Evolutionary conservation across 2,329 filamentous ascomycete genomes (phyloP), one percentile per base, ranked within the genome.

Genomic region (Aureobasidium vineae): DNA sequence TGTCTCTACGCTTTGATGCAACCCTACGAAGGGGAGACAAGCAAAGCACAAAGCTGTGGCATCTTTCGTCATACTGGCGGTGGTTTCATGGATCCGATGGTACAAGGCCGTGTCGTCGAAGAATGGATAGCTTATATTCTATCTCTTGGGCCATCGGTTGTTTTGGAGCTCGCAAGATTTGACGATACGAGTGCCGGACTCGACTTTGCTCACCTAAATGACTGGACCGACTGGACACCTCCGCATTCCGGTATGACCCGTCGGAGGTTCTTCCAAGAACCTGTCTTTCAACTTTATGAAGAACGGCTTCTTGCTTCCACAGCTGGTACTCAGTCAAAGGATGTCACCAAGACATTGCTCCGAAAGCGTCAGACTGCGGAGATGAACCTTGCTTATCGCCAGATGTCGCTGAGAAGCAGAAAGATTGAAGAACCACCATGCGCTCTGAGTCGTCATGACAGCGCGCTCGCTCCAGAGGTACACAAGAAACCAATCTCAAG

Each of bases 111-210:
- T 23, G 77, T 84, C 71, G 79, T 88, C 26, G 84, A 87, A 71
- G 85, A 87, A 73, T 89, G 86, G 86, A 84, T 82, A 21, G 80
- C 81, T 63, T 85, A 86, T 71, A 76, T 88, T 33, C 77, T 87
- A 40, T 86, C 85, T 0, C 79, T 87, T 19, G 86, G 86, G 6
- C 84, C 84, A 11, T 80, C 81, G 8, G 81, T 82, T 1, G 78
- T 88, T 13, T 76, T 88, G 16, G 79, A 81, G 8, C 79, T 88
- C 67, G 80, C 82, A 66, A 69, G 73, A 13, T 61, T 76, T 72
- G 47, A 77, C 74, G 45, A 79, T 77, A 38, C 76, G 75, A 59
- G 75, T 16, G 74, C 76, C 3, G 82, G 81, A 13, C 88, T 88
- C 71, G 76, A 78, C 13, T 75, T 82, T 31, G 86, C 86, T 2